Base-by-base conservation (phyloP, 306 rosid species). In the Inga oerstediana region DNA sequence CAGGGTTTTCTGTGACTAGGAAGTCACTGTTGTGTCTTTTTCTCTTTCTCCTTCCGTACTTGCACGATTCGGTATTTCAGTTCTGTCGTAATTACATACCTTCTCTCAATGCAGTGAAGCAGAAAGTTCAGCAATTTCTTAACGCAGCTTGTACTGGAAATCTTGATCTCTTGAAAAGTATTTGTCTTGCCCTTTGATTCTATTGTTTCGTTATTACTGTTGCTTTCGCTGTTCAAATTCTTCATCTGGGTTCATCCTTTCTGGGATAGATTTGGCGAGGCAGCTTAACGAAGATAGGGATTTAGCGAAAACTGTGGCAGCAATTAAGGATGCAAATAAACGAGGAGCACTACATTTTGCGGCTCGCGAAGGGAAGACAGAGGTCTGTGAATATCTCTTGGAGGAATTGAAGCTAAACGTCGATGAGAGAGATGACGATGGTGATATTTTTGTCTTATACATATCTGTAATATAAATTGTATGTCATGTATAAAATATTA, bases 291-390 rank as follows among this genome's bases (percentile, higher is more conserved):
- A 96, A 59, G 94, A 94, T 1, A 89, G 90, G 72, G 97, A 90
- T 59, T 80, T 96, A 83, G 39, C 90, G 1, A 89, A 85, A 84
- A 89, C 97, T 1, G 91, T 94, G 80, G 93, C 91, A 22, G 94
- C 91, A 45, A 88, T 96, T 16, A 92, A 92, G 82, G 99, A 96
- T 72, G 99, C 97, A 41, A 94, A 96, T 87, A 92, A 96, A 80
- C 89, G 99, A 56, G 97, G 97, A 12, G 99, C 99, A 5, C 89
- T 96, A 39, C 99, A 94, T 82, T 96, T 96, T 66, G 97, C 99
- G 0, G 95, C 99, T 3, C 90, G 91, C 3, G 97, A 94, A 80
- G 98, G 98, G 59, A 88, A 94, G 79, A 92, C 93, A 34, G 93
- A 93, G 75, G 88, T 96, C 70, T 92, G 98, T 84, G 82, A 86